phyloP scores from a whole-genome alignment of 202 grass and related monocot genomes.

The Miscanthus sacchariflorus region DNA sequence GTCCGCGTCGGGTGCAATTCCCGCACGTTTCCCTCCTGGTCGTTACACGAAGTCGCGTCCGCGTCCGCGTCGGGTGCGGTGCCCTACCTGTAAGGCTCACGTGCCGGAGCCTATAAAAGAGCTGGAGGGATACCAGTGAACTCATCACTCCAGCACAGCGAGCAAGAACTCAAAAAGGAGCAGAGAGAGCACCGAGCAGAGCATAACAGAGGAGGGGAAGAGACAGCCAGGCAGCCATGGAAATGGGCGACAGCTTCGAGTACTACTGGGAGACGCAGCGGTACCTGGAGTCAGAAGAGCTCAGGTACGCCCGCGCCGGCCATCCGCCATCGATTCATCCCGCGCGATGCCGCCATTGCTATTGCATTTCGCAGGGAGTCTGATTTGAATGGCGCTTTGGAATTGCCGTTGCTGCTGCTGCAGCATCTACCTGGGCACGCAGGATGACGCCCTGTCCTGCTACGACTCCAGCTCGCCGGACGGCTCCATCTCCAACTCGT shows the following conservation, averaged over 20 bases:
- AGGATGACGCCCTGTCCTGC: constrained; percentile 62
- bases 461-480: constrained; percentile 86
- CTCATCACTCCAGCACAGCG: constrained; percentile 5
- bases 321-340: too few species aligned
- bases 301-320: constrained; percentile 16
- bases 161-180: neutral
- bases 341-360: neutral
- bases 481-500: constrained; percentile 50
- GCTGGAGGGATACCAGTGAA: constrained; percentile 4
- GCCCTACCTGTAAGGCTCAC: too few species aligned
- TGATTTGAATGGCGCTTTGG: neutral
- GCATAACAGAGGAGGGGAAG: neutral
- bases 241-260: constrained; percentile 65
- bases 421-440: constrained; percentile 54
- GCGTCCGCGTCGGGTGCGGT: too few species aligned
- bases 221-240: constrained; percentile 28
- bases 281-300: constrained; percentile 67
- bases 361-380: neutral
- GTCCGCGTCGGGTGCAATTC: neutral
- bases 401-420: neutral
- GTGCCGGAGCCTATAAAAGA: constrained; percentile 42
- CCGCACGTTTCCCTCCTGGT: too few species aligned
- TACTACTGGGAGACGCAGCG: constrained; percentile 86
- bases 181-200: neutral
- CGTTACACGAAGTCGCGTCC: too few species aligned